Evolutionary conservation across 306 rosid genomes (phyloP), one percentile per base, ranked within the genome.

Genomic region (Casuarina equisetifolia): DNA sequence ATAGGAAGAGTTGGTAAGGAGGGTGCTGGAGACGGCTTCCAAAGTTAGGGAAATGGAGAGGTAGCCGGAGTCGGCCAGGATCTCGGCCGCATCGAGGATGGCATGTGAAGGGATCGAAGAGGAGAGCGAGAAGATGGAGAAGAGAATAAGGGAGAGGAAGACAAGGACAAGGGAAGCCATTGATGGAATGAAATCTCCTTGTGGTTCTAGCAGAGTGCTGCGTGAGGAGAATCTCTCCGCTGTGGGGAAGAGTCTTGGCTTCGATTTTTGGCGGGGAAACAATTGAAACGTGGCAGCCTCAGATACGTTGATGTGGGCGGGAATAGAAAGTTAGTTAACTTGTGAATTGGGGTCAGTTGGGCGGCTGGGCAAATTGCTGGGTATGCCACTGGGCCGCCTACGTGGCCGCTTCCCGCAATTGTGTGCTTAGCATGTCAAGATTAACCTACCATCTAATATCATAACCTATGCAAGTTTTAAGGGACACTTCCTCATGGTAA

Each of bases 41-140:
- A 94, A 84, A 1, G 91, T 89, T 45, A 94, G 86, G 4, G 95
- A 82, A 97, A 94, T 92, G 43, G 98, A 92, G 6, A 83, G 81
- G 79, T 44, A 88, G 71, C 93, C 90, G 2, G 94, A 83, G 72
- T 94, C 91, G 35, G 87, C 42, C 82, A 94, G 94, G 70, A 89
- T 78, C 12, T 94, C 93, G 5, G 87, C 84, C 78, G 97, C 97
- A 52, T 92, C 89, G 67, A 72, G 19, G 40, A 94, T 59, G 20
- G 87, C 78, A 52, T 84, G 84, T 12, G 82, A 73, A 0, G 94
- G 84, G 76, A 90, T 76, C 5, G 93, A 75, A 16, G 64, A 43
- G 53, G 91, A 75, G 73, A 76, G 68, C 52, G 88, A 74, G 63
- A 78, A 43, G 53, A 87, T 61, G 71, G 78, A 62, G 80, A 80